Percentiles rank a stretch among this genome's conserved stretches.
Evolutionary conservation across 306 rosid species (phyloP).

Genomic region (Dalbergia cultrata): DNA sequence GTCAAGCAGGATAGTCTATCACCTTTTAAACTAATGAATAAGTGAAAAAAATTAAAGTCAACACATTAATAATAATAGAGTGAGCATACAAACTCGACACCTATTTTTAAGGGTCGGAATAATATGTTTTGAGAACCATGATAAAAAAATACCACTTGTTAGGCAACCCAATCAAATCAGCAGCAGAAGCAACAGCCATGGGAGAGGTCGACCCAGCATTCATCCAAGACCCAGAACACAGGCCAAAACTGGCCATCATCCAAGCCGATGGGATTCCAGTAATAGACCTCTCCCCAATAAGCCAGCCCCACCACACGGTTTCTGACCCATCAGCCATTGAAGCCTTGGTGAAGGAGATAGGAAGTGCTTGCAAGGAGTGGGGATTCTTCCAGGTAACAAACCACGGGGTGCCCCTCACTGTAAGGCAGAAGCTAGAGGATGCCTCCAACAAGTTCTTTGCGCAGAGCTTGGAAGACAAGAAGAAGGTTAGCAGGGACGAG

Average conservation of each 20-base stretch:
- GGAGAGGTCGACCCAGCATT: conserved; percentile 68
- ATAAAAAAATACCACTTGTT: no score
- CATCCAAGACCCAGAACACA: conserved; percentile 62
- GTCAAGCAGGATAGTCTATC: no score
- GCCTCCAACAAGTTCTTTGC: conserved; percentile 61
- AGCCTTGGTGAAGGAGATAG: conserved; percentile 32
- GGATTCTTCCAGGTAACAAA: conserved; percentile 60
- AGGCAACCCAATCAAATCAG: neutral
- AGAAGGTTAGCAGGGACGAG: conserved; percentile 55
- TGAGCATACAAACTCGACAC: no score
- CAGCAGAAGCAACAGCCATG: conserved; percentile 45
- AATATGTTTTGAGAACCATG: no score
- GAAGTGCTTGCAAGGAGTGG: conserved; percentile 50
- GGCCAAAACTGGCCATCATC: conserved; percentile 53
- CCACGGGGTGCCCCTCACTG: conserved; percentile 63
- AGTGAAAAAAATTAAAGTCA: no score
- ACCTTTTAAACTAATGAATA: no score
- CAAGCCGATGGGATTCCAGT: conserved; percentile 57
- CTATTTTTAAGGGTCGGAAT: no score
- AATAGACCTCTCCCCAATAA: conserved; percentile 63
- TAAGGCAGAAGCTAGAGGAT: conserved; percentile 43
- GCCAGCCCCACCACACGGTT: neutral
- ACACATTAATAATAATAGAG: no score
- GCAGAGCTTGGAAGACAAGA: conserved; percentile 65
- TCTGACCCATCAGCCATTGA: conserved; percentile 14